A percentile compares a stretch with the other conserved stretches of the same genome.
Conservation (phyloP, 2,329 filamentous ascomycete genomes). For the Fusarium beomiforme region DNA sequence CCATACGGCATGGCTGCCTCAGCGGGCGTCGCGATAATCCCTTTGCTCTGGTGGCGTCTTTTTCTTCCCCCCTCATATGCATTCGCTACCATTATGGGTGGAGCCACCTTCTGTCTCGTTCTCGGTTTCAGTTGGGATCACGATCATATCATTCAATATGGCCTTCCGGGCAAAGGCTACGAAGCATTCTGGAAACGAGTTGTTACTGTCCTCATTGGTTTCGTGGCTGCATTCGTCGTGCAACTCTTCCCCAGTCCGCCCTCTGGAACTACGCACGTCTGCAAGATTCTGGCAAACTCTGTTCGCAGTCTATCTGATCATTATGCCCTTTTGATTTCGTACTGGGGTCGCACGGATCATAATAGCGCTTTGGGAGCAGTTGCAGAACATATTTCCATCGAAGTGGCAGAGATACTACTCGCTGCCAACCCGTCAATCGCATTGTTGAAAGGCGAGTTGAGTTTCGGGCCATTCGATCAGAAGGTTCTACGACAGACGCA, state of each 20-base stretch:
- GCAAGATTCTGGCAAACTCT: constrained; percentile 55
- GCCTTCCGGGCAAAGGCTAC: constrained; percentile 58
- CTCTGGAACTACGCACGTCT: constrained; percentile 56
- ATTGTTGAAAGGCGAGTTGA: constrained; percentile 46
- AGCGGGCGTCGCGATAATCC: constrained; percentile 50
- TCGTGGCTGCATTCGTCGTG: constrained; percentile 54
- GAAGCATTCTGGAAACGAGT: constrained; percentile 59
- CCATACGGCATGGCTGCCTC: constrained; percentile 60
- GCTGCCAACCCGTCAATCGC: constrained; percentile 41
- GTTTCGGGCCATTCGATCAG: constrained; percentile 45
- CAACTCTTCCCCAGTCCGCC: constrained; percentile 59
- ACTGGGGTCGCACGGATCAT: constrained; percentile 51
- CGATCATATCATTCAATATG: constrained; percentile 54
- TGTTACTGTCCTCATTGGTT: constrained; percentile 56
- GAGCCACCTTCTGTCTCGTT: constrained; percentile 54
- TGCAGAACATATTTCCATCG: constrained; percentile 44
- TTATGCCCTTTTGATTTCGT: constrained; percentile 59
- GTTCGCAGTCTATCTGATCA: constrained; percentile 57
- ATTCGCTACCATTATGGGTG: constrained; percentile 46
- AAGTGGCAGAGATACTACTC: constrained; percentile 44
- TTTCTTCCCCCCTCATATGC: constrained; percentile 45
- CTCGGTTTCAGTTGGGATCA: constrained; percentile 60
- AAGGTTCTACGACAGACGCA: constrained; percentile 44
- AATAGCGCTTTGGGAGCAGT: constrained; percentile 44
- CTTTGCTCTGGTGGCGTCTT: constrained; percentile 50